Percentiles rank a stretch among this genome's conserved stretches.
Evolutionary conservation across 306 rosid species (phyloP).

Genomic region (Lathyrus tuberosus): DNA sequence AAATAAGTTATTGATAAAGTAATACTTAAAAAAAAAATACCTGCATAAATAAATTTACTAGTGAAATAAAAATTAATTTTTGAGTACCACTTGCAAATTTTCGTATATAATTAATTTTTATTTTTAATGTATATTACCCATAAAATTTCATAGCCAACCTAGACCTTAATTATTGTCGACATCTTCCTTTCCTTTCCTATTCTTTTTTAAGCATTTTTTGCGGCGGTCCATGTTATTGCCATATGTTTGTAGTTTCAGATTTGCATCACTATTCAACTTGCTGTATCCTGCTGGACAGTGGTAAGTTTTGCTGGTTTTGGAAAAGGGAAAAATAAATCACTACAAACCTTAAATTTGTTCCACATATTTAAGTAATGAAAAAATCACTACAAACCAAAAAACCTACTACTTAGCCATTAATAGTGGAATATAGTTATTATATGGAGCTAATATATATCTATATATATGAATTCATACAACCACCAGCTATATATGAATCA

Average conservation of each 20-base stretch:
- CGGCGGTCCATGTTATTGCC: slow-evolving; percentile 15
- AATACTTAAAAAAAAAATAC: too few species aligned
- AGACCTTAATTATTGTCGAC: background rate
- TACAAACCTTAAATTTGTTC: slow-evolving; percentile 26
- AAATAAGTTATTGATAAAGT: too few species aligned
- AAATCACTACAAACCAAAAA: slow-evolving; percentile 15
- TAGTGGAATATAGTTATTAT: slow-evolving; percentile 24
- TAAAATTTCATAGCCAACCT: too few species aligned
- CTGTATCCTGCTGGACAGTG: slow-evolving; percentile 34
- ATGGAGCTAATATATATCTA: background rate
- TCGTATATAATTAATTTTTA: too few species aligned
- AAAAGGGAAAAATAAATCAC: slow-evolving; percentile 9
- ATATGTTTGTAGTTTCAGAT: slow-evolving; percentile 24
- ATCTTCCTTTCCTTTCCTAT: slow-evolving; percentile 8
- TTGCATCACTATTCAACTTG: slow-evolving; percentile 31
- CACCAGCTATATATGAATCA: slow-evolving; percentile 21
- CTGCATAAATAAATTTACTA: too few species aligned
- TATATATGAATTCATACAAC: slow-evolving; percentile 1
- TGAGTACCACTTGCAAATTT: too few species aligned
- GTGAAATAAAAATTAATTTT: too few species aligned
- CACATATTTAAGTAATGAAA: background rate
- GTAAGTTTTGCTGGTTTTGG: slow-evolving; percentile 5
- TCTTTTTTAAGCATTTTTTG: slow-evolving; percentile 12
- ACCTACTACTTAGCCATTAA: background rate
- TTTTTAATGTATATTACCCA: too few species aligned